Percentiles rank a stretch among this genome's conserved stretches.
Conservation (phyloP, 208 protist species). For the Tritrichomonas foetus region DNA sequence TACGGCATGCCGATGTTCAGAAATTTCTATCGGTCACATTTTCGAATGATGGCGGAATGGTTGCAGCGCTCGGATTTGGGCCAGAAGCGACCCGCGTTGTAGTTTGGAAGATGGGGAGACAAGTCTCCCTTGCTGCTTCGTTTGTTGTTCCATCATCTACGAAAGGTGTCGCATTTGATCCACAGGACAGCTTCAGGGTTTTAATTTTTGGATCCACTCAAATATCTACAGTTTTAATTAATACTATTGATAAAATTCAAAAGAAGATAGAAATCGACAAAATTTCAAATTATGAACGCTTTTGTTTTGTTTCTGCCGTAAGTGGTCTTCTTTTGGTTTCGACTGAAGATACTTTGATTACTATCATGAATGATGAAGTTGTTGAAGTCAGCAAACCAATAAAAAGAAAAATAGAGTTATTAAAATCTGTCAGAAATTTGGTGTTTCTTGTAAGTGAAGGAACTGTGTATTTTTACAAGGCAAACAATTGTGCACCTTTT, state of each 20-base stretch:
- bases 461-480: background rate
- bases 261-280: background rate
- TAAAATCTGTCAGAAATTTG: background rate
- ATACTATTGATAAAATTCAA: background rate
- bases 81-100: background rate
- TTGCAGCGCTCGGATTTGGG: background rate
- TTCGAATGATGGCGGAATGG: background rate
- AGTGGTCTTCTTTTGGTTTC: background rate
- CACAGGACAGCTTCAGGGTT: background rate
- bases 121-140: background rate
- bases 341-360: background rate
- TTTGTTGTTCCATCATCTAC: background rate
- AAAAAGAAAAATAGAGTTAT: background rate
- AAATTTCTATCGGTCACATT: slow-evolving; percentile 10
- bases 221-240: background rate
- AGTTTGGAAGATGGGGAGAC: slow-evolving; percentile 17
- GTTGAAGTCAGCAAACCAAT: background rate
- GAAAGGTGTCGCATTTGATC: background rate
- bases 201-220: background rate
- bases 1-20: background rate
- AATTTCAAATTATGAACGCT: background rate
- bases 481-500: background rate
- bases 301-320: slow-evolving; percentile 8
- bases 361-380: background rate
- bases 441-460: background rate